Evolutionary conservation across 2,329 filamentous ascomycete genomes (phyloP), one percentile per base, ranked within the genome.

Genomic region (Ramularia endophylla): DNA sequence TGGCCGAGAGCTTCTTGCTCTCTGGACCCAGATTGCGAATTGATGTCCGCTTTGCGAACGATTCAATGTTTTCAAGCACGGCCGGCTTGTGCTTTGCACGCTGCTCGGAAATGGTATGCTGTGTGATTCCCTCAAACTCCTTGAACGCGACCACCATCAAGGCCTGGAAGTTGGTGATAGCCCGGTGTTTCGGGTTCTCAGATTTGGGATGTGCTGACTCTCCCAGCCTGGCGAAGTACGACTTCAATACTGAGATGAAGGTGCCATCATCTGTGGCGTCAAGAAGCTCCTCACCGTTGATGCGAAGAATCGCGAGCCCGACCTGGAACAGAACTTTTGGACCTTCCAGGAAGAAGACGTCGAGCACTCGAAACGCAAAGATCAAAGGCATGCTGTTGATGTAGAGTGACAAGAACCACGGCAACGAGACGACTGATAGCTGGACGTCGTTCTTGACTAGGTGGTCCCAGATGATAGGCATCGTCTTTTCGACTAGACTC

Each of bases 301-400:
- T 94, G 16, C 92, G 80, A 20, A 98, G 71, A 56, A 98, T 98
- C n/a, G 92, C 92, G 47, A 98, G 71, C 13, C 92, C 92, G 43
- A 98, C 85, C 64, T 98, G 92, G 66, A 98, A 98, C 8, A 98
- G 72, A 1, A 97, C 92, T 66, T 97, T 97, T 12, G 92, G 90
- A 0, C 92, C 92, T 65, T 98, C 92, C 29, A 98, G 79, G 66
- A 98, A 98, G 71, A 98, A 98, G 36, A 98, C 90, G 57, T 98
- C 92, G 48, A 98, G 68, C 36, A 98, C 92, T 41, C 92, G 79
- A 65, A 97, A 98, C 33, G 92, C 92, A 65, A 97, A 98, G 1
- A 97, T 88, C 12, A 98, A 73, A 4, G 92, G 92, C 92, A 98
- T 98, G 2, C 90, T 97, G 74, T 98, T 98, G 72, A 98, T 94